A percentile compares a stretch with the other conserved stretches of the same genome.
Evolutionary conservation across 176 grass and related monocot species (phyloP).

Genomic region (Oryza nivara): DNA sequence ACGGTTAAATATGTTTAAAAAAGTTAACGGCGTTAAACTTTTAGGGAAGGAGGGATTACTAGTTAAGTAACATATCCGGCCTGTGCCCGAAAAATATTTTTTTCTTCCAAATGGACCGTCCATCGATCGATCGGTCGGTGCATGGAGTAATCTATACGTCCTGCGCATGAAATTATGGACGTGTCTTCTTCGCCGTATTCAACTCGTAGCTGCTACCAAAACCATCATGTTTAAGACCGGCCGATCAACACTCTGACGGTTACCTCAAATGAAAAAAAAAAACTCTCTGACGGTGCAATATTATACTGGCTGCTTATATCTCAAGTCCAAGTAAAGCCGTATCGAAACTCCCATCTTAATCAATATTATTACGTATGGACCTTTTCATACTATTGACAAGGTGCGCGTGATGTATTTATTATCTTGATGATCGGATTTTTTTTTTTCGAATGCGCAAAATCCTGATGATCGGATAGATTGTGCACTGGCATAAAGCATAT

Average conservation of each 20-base stretch:
- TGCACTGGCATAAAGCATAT: no score
- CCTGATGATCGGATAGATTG: no score
- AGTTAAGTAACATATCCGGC: no score
- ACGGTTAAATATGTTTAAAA: no score
- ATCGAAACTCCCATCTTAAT: neutral
- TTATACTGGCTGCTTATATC: neutral
- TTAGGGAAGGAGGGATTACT: no score
- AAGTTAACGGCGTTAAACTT: no score
- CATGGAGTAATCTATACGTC: no score
- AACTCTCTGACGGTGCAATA: neutral
- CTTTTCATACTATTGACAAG: neutral
- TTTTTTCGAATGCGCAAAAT: no score
- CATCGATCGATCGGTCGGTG: neutral
- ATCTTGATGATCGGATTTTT: no score
- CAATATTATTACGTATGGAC: neutral
- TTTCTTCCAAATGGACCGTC: neutral
- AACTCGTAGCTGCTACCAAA: neutral
- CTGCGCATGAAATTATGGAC: neutral
- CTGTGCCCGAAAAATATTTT: no score
- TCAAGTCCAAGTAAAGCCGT: neutral
- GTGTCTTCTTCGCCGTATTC: neutral
- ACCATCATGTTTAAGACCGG: neutral
- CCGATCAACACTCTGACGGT: neutral
- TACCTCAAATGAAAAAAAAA: no score
- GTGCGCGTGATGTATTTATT: no score